Conservation (phyloP, 2,329 filamentous ascomycete genomes). For the Xylaria sp. region DNA sequence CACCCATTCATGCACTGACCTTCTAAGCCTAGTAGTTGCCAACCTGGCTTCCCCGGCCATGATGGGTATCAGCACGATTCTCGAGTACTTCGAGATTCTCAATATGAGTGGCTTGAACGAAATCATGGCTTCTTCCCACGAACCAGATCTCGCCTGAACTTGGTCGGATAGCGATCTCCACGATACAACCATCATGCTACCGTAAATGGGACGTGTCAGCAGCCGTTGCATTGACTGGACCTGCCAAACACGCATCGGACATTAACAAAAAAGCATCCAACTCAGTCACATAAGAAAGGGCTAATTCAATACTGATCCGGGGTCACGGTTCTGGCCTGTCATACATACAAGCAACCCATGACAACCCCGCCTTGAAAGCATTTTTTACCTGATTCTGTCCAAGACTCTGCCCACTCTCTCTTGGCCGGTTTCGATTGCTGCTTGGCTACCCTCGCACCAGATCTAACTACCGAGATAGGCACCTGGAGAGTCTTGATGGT, state of each 20-base stretch:
- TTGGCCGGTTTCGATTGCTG: constrained; percentile 1
- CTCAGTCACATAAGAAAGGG: background rate
- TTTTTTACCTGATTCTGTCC: background rate
- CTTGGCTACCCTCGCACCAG: constrained; percentile 3
- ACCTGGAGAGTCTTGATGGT: background rate
- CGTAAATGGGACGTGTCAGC: background rate
- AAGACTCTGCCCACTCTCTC: constrained; percentile 1
- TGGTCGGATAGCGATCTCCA: constrained; percentile 2
- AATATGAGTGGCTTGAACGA: background rate
- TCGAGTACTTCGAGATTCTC: background rate
- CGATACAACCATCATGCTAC: background rate
- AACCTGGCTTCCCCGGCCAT: background rate
- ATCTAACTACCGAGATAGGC: background rate
- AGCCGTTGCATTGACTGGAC: constrained; percentile 12
- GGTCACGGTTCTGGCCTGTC: constrained; percentile 9
- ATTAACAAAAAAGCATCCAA: constrained; percentile 5
- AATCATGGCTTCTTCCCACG: background rate
- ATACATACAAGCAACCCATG: background rate
- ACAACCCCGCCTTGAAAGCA: constrained; percentile 8
- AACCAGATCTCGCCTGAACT: background rate
- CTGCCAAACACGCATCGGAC: constrained; percentile 18
- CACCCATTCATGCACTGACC: constrained; percentile 2
- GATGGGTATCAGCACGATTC: background rate
- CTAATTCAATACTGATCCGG: background rate
- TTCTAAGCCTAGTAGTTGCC: background rate